Evolutionary conservation across 192 early-diverging fungal species (phyloP).

Genomic region (Jimgerdemannia flammicorona): DNA sequence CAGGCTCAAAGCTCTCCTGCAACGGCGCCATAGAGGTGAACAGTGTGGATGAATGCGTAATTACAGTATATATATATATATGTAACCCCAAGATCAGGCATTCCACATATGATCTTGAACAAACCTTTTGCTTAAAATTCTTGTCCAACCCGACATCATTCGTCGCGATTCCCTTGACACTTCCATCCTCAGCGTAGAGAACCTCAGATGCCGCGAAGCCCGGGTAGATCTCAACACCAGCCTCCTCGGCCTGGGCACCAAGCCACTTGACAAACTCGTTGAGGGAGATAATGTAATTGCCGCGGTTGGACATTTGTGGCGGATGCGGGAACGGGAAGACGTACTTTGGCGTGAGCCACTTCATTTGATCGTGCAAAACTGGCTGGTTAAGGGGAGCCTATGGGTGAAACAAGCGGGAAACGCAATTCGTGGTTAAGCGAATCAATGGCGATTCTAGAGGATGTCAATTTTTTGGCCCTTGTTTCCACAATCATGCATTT

Average conservation of each 20-base stretch:
- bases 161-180: slow-evolving; percentile 87
- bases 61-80: too few relatives aligned
- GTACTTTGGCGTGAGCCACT: slow-evolving; percentile 70
- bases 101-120: neutral
- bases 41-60: too few relatives aligned
- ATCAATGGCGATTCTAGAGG: too few relatives aligned
- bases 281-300: slow-evolving; percentile 96
- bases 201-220: slow-evolving; percentile 91
- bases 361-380: slow-evolving; percentile 80
- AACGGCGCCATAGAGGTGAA: neutral
- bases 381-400: slow-evolving; percentile 87
- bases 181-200: slow-evolving; percentile 89
- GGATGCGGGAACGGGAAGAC: slow-evolving; percentile 88
- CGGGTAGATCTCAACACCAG: slow-evolving; percentile 93
- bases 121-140: slow-evolving; percentile 75
- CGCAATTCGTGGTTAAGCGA: too few relatives aligned
- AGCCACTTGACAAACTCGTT: slow-evolving; percentile 94
- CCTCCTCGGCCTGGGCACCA: slow-evolving; percentile 94
- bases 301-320: slow-evolving; percentile 93
- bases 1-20: slow-evolving; percentile 82
- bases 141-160: slow-evolving; percentile 95
- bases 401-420: too few relatives aligned
- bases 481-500: too few relatives aligned
- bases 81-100: too few relatives aligned
- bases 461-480: too few relatives aligned